Percentiles rank a stretch among this genome's conserved stretches.
Conservation (phyloP, 2,329 filamentous ascomycete genomes). For the Gyromitra esculenta region DNA sequence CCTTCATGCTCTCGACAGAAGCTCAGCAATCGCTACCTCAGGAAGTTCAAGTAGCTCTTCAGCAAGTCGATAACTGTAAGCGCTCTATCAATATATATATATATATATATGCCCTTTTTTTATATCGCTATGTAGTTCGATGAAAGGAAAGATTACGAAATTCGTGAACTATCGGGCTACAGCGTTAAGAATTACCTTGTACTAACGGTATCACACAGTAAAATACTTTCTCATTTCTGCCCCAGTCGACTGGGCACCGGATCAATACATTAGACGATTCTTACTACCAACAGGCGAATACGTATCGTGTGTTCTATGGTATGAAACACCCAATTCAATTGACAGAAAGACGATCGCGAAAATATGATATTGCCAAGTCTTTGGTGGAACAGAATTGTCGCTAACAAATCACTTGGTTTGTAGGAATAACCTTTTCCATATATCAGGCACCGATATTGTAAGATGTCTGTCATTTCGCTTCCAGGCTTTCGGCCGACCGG, state of each 20-base stretch:
- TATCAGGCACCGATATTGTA: constrained; percentile 98
- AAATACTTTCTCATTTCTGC: constrained; percentile 99
- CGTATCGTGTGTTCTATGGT: constrained; percentile 96
- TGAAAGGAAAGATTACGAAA: constrained; percentile 37
- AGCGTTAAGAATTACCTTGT: constrained; percentile 53
- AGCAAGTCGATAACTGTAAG: constrained; percentile 97
- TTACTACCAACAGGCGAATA: constrained; percentile 97
- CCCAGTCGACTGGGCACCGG: constrained; percentile 94
- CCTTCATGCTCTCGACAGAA: constrained; percentile 97
- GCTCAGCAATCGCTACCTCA: constrained; percentile 95
- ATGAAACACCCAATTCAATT: constrained; percentile 57
- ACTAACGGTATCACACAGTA: constrained; percentile 67
- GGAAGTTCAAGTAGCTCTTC: constrained; percentile 94
- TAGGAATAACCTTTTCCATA: constrained; percentile 98
- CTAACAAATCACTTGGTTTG: constrained; percentile 40
- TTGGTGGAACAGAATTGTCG: constrained; percentile 21
- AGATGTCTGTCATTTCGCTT: constrained; percentile 97
- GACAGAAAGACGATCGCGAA: constrained; percentile 2
- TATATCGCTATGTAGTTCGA: constrained; percentile 26
- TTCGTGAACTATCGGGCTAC: constrained; percentile 39
- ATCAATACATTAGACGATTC: constrained; percentile 96
- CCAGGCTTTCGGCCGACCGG: constrained; percentile 95
- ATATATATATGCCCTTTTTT: constrained; percentile 31
- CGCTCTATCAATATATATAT: constrained; percentile 55
- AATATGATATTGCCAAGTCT: constrained; percentile 33